These are phyloP conservation scores for Trichopus zeylanicus DNA, from an alignment of 116 monocot genomes.

Conservation along the genomic window DNA sequence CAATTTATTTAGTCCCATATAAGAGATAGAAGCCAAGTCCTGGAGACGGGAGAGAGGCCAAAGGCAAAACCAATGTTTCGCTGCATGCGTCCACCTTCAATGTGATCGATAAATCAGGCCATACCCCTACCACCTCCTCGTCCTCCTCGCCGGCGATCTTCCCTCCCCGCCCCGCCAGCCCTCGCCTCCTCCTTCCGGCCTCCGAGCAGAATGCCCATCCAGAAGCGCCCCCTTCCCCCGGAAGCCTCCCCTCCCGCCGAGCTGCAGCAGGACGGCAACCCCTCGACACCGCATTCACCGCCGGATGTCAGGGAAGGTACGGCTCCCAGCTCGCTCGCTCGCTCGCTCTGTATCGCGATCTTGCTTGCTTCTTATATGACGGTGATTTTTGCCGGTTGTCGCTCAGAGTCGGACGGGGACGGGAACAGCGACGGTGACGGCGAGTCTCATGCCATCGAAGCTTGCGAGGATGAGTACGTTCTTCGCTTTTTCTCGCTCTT, in stretches of 20 bases:
- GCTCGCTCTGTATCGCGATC: background rate
- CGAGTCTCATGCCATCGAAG: background rate
- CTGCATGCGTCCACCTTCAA: too few species aligned
- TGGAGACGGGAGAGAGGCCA: too few species aligned
- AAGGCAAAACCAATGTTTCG: too few species aligned
- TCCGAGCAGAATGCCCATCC: background rate
- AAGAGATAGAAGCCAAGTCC: too few species aligned
- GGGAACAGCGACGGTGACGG: background rate
- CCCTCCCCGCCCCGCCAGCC: background rate
- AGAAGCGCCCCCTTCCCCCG: background rate
- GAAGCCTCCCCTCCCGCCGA: background rate
- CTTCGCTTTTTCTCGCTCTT: background rate
- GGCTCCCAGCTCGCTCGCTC: background rate
- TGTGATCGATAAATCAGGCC: slow-evolving; percentile 5
- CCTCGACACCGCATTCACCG: background rate
- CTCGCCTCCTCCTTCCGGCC: background rate
- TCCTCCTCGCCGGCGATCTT: background rate
- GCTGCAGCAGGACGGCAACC: background rate
- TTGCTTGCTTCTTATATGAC: background rate
- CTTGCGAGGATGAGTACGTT: slow-evolving; percentile 3
- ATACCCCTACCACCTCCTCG: background rate
- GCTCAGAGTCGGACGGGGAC: background rate
- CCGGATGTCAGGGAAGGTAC: background rate
- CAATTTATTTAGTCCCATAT: too few species aligned
- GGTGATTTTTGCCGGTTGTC: background rate